These are phyloP conservation scores for Elongisporangium undulatum DNA, from an alignment of 352 stramenopile genomes.

Conservation along the genomic window DNA sequence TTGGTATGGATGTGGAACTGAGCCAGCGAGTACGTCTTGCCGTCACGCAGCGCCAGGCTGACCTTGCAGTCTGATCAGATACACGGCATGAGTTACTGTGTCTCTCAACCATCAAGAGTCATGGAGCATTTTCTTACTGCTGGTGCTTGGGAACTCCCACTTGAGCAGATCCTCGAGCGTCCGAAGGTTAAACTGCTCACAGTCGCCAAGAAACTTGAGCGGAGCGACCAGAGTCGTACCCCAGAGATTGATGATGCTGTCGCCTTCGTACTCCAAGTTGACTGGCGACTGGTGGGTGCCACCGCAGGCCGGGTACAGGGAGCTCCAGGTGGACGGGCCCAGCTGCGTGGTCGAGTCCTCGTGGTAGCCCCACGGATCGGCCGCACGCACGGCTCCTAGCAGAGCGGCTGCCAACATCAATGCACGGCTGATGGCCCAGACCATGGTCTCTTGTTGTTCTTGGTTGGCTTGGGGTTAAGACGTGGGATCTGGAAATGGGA, in stretches of 20 bases:
- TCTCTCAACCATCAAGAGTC: not conserved
- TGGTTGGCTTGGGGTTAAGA: not conserved
- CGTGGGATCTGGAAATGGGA: not conserved
- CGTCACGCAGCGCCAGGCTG: slow-evolving; percentile 35
- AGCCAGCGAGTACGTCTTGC: slow-evolving; percentile 37
- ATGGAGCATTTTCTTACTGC: slow-evolving; percentile 16
- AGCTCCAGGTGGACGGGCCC: slow-evolving; percentile 40
- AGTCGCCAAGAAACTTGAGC: slow-evolving; percentile 46
- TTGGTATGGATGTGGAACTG: slow-evolving; percentile 51
- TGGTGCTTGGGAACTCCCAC: slow-evolving; percentile 40
- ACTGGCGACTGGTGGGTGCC: slow-evolving; percentile 52
- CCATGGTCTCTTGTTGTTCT: slow-evolving; percentile 10
- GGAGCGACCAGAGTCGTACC: slow-evolving; percentile 26
- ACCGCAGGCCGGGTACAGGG: slow-evolving; percentile 23
- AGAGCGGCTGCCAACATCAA: slow-evolving; percentile 19
- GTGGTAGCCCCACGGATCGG: slow-evolving; percentile 44
- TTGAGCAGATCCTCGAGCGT: slow-evolving; percentile 62
- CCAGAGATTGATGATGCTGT: slow-evolving; percentile 38
- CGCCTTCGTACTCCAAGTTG: slow-evolving; percentile 36
- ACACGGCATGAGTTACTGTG: not conserved
- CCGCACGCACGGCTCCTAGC: slow-evolving; percentile 13
- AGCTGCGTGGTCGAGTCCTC: slow-evolving; percentile 23
- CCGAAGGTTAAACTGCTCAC: slow-evolving; percentile 47
- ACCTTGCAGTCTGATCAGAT: slow-evolving; percentile 39
- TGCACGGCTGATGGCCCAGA: slow-evolving; percentile 13